Evolutionary conservation across 306 rosid genomes (phyloP), one percentile per base, ranked within the genome.

Genomic region (Hippophae rhamnoides): DNA sequence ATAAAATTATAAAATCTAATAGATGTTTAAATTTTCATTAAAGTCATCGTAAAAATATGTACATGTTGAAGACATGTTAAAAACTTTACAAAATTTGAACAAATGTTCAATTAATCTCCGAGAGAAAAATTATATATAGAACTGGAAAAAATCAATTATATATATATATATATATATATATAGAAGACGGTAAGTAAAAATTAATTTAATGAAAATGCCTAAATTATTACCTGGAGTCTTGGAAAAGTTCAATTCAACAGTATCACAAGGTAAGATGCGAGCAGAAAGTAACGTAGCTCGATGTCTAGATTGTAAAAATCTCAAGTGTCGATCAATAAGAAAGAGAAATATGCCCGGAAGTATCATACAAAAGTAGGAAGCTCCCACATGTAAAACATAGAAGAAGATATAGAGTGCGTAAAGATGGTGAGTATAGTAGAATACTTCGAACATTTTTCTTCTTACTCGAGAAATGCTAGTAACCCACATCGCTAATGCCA

Each of bases 281-380:
- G 85, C 81, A 0, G 89, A 82, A 46, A 78, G 47, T 18, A 87
- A 27, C 3, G 54, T 55, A 6, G 64, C 84, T 0, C 45, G 65
- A 43, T 64, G 70, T 7, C 81, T 70, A 5, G 96, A 87, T 43
- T 84, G 89, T 62, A 87, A 67, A 72, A 82, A 80, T 43, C 93
- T 62, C 14, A 88, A 65, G 60, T 60, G 60, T 3, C 96, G 75
- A 60, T 87, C 96, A 2, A 87, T 52, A 43, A 77, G 41, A 76
- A 82, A 87, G 63, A 87, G 89, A 78, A 82, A 84, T 42, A 87
- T 72, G 1, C 87, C 89, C 0, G 96, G 93, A 47, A 73, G 74
- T 46, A 84, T 62, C 81, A 76, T 78, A 64, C 82, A 80, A 57
- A 74, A 58, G 69, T 74, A 78, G 49, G 14, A 55, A 14, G 43